Evolutionary conservation across 129 eudicot genomes (phyloP).

Genomic region (Sambucus nigra): DNA sequence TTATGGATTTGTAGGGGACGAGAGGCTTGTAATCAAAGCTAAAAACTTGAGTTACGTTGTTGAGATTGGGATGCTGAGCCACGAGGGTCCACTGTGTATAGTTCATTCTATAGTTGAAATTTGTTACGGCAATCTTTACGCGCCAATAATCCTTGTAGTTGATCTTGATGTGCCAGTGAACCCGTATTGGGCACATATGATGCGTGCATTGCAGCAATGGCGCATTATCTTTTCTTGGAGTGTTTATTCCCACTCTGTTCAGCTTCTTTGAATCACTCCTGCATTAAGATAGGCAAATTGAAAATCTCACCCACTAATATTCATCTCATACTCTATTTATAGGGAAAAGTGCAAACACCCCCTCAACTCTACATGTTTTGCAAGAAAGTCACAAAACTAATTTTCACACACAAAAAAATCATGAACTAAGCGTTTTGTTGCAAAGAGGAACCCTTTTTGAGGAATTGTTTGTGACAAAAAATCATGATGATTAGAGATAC

Average conservation of each 20-base stretch:
- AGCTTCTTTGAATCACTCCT: conserved; percentile 53
- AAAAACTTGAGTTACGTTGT: conserved; percentile 81
- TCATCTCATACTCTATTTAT: too few species aligned
- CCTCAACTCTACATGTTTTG: too few species aligned
- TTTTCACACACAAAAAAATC: too few species aligned
- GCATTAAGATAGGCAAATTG: too few species aligned
- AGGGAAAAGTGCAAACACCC: too few species aligned
- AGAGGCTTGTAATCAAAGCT: conserved; percentile 85
- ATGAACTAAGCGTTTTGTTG: too few species aligned
- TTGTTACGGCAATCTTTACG: conserved; percentile 61
- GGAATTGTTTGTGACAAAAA: too few species aligned
- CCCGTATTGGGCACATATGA: conserved; percentile 87
- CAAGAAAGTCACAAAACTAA: too few species aligned
- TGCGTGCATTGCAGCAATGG: conserved; percentile 78
- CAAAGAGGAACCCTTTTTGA: too few species aligned
- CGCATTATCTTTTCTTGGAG: conserved; percentile 58
- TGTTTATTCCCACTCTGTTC: conserved; percentile 45
- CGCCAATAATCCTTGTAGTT: conserved; percentile 85
- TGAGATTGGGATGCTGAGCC: conserved; percentile 86
- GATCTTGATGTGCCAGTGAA: conserved; percentile 79
- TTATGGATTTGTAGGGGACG: conserved; percentile 69
- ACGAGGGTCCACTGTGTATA: conserved; percentile 81
- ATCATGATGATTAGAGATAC: too few species aligned
- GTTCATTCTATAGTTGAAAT: conserved; percentile 65
- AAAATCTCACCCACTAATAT: too few species aligned